Percentiles rank a stretch among this genome's conserved stretches.
Evolutionary conservation across 345 rosid genomes (phyloP).

Genomic region (Aegle marmelos): DNA sequence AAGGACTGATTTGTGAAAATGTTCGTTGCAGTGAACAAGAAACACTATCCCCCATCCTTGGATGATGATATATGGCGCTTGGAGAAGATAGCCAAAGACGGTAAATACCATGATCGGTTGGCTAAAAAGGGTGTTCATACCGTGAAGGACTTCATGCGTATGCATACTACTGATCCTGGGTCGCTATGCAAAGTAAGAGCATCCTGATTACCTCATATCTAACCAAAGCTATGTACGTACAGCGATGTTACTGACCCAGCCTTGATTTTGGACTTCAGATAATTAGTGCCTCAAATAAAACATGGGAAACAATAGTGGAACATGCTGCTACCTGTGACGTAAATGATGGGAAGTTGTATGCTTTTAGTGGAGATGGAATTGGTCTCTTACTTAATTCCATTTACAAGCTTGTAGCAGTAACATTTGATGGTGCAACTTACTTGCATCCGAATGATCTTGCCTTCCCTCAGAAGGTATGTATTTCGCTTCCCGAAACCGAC

Average conservation of each 20-base stretch:
- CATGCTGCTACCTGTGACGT: conserved; percentile 62
- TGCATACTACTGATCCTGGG: conserved; percentile 12
- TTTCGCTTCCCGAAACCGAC: neutral
- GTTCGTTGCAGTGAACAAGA: conserved; percentile 50
- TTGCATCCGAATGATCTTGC: conserved; percentile 29
- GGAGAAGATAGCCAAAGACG: conserved; percentile 64
- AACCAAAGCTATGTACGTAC: neutral
- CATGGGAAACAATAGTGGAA: conserved; percentile 51
- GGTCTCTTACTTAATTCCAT: conserved; percentile 51
- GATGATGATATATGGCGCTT: conserved; percentile 73
- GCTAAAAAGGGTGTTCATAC: conserved; percentile 14
- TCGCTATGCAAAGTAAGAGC: conserved; percentile 44
- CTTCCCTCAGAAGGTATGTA: conserved; percentile 36
- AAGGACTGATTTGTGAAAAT: conserved; percentile 3
- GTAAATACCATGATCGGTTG: conserved; percentile 42
- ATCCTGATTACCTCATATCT: neutral
- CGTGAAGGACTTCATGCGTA: conserved; percentile 46
- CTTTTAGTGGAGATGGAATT: conserved; percentile 30
- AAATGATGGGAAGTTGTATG: conserved; percentile 42
- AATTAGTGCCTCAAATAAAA: conserved; percentile 42
- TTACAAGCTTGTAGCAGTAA: conserved; percentile 40
- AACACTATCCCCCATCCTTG: conserved; percentile 73
- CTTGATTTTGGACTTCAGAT: conserved; percentile 34
- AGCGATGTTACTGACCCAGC: neutral
- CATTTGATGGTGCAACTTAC: conserved; percentile 30